Evolutionary conservation across 805 yeast species (phyloP), one percentile per base, ranked within the genome.

Genomic region (Hanseniaspora nectarophila): DNA sequence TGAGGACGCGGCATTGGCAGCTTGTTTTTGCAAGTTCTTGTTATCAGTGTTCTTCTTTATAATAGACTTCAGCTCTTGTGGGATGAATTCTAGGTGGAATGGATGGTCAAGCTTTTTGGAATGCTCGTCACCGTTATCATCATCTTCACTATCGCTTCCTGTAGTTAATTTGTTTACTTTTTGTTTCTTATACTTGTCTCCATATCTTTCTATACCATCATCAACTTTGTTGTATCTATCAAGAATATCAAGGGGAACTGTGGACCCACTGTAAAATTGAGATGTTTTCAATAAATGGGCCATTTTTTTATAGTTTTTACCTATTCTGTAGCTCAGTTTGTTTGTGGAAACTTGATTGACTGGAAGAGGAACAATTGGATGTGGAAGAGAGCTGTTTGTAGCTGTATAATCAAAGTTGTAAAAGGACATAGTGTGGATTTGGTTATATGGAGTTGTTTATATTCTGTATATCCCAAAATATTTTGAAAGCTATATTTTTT

Each of bases 151-250:
- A 50, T 83, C 88, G 55, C 80, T 82, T 15, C 38, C 26, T 4
- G 16, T 24, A 4, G 43, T 34, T 60, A 85, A 75, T 59, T 78
- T 79, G 32, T 50, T 43, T 6, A 50, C 13, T 16, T 52, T 52
- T 29, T 52, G 48, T 63, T 82, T 82, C 57, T 81, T 70, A 66
- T 85, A 89, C 63, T 73, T 73, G 65, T 89, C 97, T 2, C 94
- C 79, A 62, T 86, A 86, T 59, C 97, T 73, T 61, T 81, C 77
- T 40, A 89, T 75, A 1, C 90, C 88, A 62, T 85, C 95, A 51
- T 72, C 71, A 2, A 71, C 48, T 32, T 53, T 46, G 33, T 46
- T 46, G 29, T 45, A 37, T 35, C 63, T 40, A 68, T 53, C 72
- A 5, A 54, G 26, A 42, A 49, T 49, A 24, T 49, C 53, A 24